Conservation (phyloP, 108 stramenopile species). For the Cyclotella cryptica region DNA sequence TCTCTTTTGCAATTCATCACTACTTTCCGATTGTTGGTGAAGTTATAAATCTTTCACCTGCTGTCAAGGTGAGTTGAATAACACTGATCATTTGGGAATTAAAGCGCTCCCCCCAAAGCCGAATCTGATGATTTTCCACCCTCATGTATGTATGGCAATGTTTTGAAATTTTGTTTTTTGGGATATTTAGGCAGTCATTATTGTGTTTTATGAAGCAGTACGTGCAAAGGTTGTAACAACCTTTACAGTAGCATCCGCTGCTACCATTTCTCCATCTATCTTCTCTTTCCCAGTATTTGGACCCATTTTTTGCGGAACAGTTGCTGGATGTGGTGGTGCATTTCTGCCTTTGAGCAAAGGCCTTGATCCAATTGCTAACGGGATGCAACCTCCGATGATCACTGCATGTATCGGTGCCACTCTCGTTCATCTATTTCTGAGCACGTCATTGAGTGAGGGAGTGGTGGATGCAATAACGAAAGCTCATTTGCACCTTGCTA, state of each 20-base stretch:
- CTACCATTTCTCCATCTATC: conserved; percentile 68
- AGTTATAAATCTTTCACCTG: conserved; percentile 60
- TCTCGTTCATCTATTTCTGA: conserved; percentile 77
- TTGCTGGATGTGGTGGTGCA: conserved; percentile 89
- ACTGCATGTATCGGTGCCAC: conserved; percentile 80
- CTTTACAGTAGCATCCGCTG: conserved; percentile 68
- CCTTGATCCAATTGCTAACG: conserved; percentile 80
- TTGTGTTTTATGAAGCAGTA: conserved; percentile 71
- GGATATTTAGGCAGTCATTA: conserved; percentile 45
- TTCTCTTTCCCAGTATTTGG: conserved; percentile 87
- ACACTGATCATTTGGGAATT: background rate
- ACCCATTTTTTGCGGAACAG: conserved; percentile 90
- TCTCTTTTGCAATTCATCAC: conserved; percentile 73
- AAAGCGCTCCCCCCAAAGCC: background rate
- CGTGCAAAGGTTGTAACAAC: conserved; percentile 83
- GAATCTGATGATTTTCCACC: background rate
- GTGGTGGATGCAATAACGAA: conserved; percentile 68
- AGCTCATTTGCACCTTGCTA: conserved; percentile 72
- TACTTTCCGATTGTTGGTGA: conserved; percentile 84
- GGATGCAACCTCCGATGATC: conserved; percentile 78
- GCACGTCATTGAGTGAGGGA: conserved; percentile 71
- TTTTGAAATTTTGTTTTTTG: background rate
- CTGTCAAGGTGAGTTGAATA: conserved; percentile 56
- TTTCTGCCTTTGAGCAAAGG: conserved; percentile 91
- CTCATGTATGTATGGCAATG: no score